Conservation (phyloP, 2,329 filamentous ascomycete species). For the Aspergillus arachidicola region DNA sequence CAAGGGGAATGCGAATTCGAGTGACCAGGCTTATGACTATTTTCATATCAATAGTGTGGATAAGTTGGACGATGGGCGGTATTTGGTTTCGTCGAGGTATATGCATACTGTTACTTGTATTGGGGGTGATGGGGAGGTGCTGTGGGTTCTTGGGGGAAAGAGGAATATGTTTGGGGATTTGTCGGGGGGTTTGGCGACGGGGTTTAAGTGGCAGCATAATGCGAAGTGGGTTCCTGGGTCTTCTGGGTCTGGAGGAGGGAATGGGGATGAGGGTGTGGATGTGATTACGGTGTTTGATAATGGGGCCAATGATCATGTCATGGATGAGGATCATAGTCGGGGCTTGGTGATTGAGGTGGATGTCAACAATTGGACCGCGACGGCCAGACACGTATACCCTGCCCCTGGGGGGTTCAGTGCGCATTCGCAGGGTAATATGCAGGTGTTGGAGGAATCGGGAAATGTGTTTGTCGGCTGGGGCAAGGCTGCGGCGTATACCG, state of each 20-base stretch:
- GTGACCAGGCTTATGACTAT: background rate
- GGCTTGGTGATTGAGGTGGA: conserved; percentile 25
- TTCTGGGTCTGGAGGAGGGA: no score
- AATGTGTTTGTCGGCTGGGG: conserved; percentile 37
- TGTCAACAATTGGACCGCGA: conserved; percentile 23
- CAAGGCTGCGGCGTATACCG: conserved; percentile 33
- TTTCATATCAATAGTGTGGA: conserved; percentile 42
- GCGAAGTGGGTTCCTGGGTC: conserved; percentile 26
- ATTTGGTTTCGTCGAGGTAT: conserved; percentile 7
- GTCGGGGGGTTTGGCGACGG: conserved; percentile 23
- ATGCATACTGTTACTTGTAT: conserved; percentile 13
- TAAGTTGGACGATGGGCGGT: conserved; percentile 43
- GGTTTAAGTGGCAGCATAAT: conserved; percentile 34
- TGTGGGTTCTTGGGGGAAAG: conserved; percentile 34
- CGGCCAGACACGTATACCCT: conserved; percentile 18
- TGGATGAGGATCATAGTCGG: conserved; percentile 19
- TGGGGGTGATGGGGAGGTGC: conserved; percentile 23
- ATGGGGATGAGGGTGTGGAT: background rate
- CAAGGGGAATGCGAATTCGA: background rate
- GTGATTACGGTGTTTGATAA: conserved; percentile 32
- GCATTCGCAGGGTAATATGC: conserved; percentile 28
- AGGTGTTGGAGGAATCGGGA: conserved; percentile 18
- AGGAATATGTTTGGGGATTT: conserved; percentile 31
- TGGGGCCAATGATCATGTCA: conserved; percentile 20
- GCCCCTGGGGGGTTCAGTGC: background rate